Evolutionary conservation across 108 stramenopile genomes (phyloP).

Genomic region (Discostella stelligeroides): DNA sequence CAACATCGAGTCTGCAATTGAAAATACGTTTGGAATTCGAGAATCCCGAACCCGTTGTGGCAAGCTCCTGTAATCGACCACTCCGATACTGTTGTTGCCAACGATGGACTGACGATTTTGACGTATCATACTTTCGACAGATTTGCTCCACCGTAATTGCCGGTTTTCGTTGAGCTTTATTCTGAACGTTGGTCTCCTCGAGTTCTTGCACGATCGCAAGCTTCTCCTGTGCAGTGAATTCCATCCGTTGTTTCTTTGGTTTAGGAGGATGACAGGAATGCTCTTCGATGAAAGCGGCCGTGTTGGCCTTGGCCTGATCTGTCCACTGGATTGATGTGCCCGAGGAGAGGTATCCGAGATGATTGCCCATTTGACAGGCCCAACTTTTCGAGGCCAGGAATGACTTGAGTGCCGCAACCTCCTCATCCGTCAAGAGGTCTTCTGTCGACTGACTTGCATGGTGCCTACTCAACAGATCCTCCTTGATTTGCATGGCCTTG

Average conservation of each 20-base stretch:
- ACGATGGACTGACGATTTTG: slow-evolving; percentile 39
- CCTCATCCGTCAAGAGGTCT: neutral
- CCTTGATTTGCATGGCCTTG: slow-evolving; percentile 29
- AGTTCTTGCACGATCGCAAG: slow-evolving; percentile 27
- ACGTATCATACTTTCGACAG: slow-evolving; percentile 33
- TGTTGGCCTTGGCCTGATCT: slow-evolving; percentile 21
- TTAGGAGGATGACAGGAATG: slow-evolving; percentile 3
- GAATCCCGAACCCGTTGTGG: neutral
- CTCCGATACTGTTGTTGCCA: slow-evolving; percentile 30
- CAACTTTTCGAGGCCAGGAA: slow-evolving; percentile 40
- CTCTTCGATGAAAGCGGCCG: slow-evolving; percentile 2
- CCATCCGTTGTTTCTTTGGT: slow-evolving; percentile 23
- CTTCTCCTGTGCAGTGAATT: slow-evolving; percentile 38
- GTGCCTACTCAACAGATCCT: slow-evolving; percentile 14
- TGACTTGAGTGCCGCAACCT: slow-evolving; percentile 1
- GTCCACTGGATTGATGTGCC: slow-evolving; percentile 8
- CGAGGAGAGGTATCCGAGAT: slow-evolving; percentile 20
- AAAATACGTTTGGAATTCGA: slow-evolving; percentile 34
- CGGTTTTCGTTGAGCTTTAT: slow-evolving; percentile 1
- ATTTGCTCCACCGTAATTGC: slow-evolving; percentile 27
- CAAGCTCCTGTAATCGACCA: slow-evolving; percentile 16
- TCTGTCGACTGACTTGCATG: neutral
- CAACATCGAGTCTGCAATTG: slow-evolving; percentile 13
- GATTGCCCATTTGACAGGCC: slow-evolving; percentile 27
- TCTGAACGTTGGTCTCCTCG: slow-evolving; percentile 9